Base-by-base conservation (phyloP, 345 rosid genomes). In the Eucalyptus polybractea region DNA sequence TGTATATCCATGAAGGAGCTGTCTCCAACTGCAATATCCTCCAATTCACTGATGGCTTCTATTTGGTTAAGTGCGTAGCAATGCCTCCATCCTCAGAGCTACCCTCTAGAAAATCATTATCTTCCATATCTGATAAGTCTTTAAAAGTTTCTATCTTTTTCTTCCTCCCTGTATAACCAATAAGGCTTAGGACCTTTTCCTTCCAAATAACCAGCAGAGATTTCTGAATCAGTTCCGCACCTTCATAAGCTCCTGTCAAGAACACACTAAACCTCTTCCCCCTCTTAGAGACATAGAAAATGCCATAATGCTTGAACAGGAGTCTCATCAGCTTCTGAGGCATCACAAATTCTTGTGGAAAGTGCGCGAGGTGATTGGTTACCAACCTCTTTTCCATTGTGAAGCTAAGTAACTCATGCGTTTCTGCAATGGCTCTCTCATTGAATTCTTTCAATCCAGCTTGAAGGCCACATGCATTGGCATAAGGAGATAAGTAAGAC, bases 321-420 rank as follows among this genome's bases (percentile, higher is more conserved):
- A 50, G 51, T 50, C 51, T 1, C 51, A 50, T 50, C 51, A 50
- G 51, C 51, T 50, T 97, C 89, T 97, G 98, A 10, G 99, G 98
- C 97, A 96, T 97, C 91, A 93, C 94, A 83, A 96, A 91, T 91
- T 96, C 97, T 42, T 90, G 90, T 87, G 95, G 92, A 87, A 95
- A 96, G 91, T 97, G 99, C 10, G 10, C 93, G 53, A 96, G 96
- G 62, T 96, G 97, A 94, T 97, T 95, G 7, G 97, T 96, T n/a
- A 96, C 99, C 92, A 97, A 88, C 91, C 99, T 93, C 94, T 95
- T 96, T 93, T 97, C 98, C 54, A 50, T 16, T 50, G 54, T 50
- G 54, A 50, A 50, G 90, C 97, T 95, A 87, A 96, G 99, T 89
- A 96, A 86, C 87, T 96, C 99, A 29, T 97, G 99, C 96, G 93